Evolutionary conservation across 2,329 filamentous ascomycete species (phyloP).

Genomic region (Fusarium virguliforme): DNA sequence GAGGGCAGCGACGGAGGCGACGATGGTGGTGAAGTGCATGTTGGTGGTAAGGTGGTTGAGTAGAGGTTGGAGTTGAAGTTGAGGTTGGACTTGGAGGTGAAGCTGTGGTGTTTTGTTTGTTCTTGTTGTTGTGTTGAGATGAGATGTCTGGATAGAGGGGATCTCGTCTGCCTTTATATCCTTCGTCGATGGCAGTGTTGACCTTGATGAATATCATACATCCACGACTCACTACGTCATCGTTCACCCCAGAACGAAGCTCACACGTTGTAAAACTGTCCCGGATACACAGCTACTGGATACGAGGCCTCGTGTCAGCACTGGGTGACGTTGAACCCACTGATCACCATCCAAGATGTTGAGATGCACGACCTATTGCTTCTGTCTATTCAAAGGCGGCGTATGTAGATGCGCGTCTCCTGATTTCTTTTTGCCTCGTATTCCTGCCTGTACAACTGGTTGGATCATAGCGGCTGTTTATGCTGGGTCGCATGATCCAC

Average conservation of each 20-base stretch:
- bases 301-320: constrained; percentile 11
- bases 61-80: background rate
- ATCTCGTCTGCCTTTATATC: background rate
- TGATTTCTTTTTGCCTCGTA: background rate
- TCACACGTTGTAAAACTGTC: constrained; percentile 1
- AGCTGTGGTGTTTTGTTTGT: background rate
- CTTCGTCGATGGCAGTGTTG: background rate
- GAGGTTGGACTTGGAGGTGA: background rate
- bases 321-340: background rate
- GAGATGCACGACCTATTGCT: background rate
- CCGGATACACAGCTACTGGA: constrained; percentile 2
- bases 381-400: background rate
- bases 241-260: background rate
- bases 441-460: constrained; percentile 8
- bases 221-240: background rate
- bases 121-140: background rate
- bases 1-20: constrained; percentile 8
- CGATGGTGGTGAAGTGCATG: constrained; percentile 17
- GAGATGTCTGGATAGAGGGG: background rate
- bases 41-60: background rate
- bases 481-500: constrained; percentile 7
- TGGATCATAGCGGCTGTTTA: constrained; percentile 7
- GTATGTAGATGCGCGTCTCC: background rate
- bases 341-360: background rate
- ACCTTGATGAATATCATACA: background rate